phyloP scores from a whole-genome alignment of 768 basidiomycete species.

The Naganishia kalamii region DNA sequence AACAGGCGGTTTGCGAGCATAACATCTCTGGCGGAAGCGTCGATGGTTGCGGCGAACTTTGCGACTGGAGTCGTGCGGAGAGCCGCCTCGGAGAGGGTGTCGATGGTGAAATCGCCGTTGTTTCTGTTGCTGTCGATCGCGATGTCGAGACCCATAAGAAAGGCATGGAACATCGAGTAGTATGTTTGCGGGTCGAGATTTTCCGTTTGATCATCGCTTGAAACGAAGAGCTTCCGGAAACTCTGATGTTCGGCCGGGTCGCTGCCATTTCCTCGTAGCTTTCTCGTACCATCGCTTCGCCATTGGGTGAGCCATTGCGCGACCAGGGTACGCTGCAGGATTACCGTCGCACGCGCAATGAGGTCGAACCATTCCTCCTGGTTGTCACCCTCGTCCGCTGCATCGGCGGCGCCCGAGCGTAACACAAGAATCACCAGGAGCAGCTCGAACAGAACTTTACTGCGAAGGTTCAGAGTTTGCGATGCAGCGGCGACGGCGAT shows the following conservation, averaged over 20 bases:
- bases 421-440: not conserved
- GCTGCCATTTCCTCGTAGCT: not conserved
- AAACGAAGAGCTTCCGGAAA: not conserved
- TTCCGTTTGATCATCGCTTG: not conserved
- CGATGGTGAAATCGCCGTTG: not conserved
- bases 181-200: not conserved
- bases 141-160: not conserved
- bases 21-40: conserved; percentile 4
- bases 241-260: not conserved
- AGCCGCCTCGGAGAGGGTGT: not conserved
- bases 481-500: not conserved
- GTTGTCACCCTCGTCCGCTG: not conserved
- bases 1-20: conserved; percentile 4
- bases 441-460: conserved; percentile 4
- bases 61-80: not conserved
- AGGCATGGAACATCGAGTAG: conserved; percentile 9
- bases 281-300: not conserved
- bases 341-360: not conserved
- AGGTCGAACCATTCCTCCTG: conserved; percentile 9
- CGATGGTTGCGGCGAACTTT: not conserved
- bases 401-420: not conserved
- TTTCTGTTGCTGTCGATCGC: not conserved
- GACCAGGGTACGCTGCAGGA: not conserved
- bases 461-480: not conserved
- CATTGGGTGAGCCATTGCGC: conserved; percentile 5